phyloP scores from a whole-genome alignment of 768 basidiomycete genomes.

The Suillus sp. region DNA sequence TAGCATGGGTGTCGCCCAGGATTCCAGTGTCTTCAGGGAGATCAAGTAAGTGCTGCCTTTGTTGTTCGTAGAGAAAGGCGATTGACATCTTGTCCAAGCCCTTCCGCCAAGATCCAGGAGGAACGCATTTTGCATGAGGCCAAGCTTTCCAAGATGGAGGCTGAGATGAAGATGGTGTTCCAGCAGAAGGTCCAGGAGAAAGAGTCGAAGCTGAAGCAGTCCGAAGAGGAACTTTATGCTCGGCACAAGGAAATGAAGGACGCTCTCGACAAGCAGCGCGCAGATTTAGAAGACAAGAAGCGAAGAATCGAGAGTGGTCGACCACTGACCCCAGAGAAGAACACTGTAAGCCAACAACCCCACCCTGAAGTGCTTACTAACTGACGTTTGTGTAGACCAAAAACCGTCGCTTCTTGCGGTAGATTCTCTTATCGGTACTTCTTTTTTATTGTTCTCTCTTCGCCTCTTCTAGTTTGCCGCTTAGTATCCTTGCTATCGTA shows the following conservation, averaged over 20 bases:
- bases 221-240: slow-evolving; percentile 97
- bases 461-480: slow-evolving; percentile 41
- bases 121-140: slow-evolving; percentile 96
- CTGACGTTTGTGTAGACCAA: slow-evolving; percentile 31
- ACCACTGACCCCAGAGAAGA: slow-evolving; percentile 94
- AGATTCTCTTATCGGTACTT: slow-evolving; percentile 18
- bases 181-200: slow-evolving; percentile 99
- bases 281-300: slow-evolving; percentile 98
- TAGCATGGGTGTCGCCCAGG: slow-evolving; percentile 98
- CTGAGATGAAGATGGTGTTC: slow-evolving; percentile 99
- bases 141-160: slow-evolving; percentile 98
- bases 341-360: slow-evolving; percentile 56
- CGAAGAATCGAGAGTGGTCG: slow-evolving; percentile 91
- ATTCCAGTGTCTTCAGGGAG: slow-evolving; percentile 98
- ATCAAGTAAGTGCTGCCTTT: slow-evolving; percentile 75
- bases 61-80: slow-evolving; percentile 6
- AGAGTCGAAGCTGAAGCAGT: slow-evolving; percentile 98
- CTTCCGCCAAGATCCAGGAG: slow-evolving; percentile 93
- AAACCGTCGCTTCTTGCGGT: slow-evolving; percentile 40
- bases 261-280: slow-evolving; percentile 93
- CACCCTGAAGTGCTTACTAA: slow-evolving; percentile 14
- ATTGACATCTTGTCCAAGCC: slow-evolving; percentile 51
- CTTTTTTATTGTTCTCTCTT: slow-evolving; percentile 26
- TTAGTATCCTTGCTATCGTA: slow-evolving; percentile 45
- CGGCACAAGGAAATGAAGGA: slow-evolving; percentile 99